phyloP scores from a whole-genome alignment of 164 flowering plant species.

The Euptelea pleiosperma region DNA sequence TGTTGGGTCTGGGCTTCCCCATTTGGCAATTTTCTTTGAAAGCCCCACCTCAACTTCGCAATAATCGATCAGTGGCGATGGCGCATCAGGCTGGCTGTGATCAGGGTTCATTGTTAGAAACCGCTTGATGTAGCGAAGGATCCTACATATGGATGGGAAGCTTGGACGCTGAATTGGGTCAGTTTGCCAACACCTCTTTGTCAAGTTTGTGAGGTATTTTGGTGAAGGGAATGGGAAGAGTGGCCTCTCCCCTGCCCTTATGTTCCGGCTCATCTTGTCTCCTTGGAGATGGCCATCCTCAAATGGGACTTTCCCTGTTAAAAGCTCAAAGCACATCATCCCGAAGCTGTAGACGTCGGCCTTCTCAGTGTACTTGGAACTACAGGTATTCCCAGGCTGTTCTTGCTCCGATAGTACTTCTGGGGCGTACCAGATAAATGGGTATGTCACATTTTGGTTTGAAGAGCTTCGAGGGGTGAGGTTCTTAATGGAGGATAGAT shows the following conservation, averaged over 20 bases:
- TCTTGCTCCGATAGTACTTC: slow-evolving; percentile 76
- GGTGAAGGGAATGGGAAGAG: slow-evolving; percentile 72
- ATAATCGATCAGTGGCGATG: slow-evolving; percentile 54
- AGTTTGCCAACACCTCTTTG: slow-evolving; percentile 77
- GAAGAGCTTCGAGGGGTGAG: slow-evolving; percentile 18
- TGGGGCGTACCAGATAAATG: slow-evolving; percentile 80
- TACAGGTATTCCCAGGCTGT: slow-evolving; percentile 22
- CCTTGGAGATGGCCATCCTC: slow-evolving; percentile 89
- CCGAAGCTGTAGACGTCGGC: slow-evolving; percentile 92
- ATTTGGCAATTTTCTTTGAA: slow-evolving; percentile 33
- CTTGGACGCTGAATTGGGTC: slow-evolving; percentile 71
- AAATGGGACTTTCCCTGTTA: slow-evolving; percentile 88
- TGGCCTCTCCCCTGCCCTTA: slow-evolving; percentile 88
- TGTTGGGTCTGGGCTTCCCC: slow-evolving; percentile 17
- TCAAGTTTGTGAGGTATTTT: slow-evolving; percentile 61
- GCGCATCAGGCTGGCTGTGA: slow-evolving; percentile 42
- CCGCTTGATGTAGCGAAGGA: slow-evolving; percentile 66
- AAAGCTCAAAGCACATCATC: slow-evolving; percentile 82
- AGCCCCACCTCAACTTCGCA: slow-evolving; percentile 56
- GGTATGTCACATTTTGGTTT: slow-evolving; percentile 22
- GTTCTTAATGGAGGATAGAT: slow-evolving; percentile 38
- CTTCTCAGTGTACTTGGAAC: slow-evolving; percentile 55
- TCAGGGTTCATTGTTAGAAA: slow-evolving; percentile 68
- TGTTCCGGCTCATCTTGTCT: slow-evolving; percentile 74
- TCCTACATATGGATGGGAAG: slow-evolving; percentile 73